Evolutionary conservation across 768 basidiomycete species (phyloP).

Genomic region (Sporobolomyces pararoseus): DNA sequence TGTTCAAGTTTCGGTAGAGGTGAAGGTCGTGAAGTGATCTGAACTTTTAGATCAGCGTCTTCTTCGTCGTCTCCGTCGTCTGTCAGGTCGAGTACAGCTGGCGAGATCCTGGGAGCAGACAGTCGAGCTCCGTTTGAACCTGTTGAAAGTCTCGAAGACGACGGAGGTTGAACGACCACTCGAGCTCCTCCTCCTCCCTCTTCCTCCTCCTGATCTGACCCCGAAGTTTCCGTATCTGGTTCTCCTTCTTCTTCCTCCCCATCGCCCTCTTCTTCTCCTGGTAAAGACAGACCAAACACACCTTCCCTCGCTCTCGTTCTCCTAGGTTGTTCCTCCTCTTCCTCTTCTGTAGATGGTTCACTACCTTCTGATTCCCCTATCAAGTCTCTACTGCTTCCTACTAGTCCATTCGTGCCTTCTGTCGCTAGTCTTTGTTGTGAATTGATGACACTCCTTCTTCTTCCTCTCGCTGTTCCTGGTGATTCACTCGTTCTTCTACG

Average conservation of each 20-base stretch:
- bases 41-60: background rate
- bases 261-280: background rate
- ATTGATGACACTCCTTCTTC: background rate
- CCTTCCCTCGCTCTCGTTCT: background rate
- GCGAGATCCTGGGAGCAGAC: background rate
- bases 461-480: background rate
- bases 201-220: background rate
- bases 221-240: background rate
- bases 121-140: background rate
- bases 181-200: background rate
- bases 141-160: background rate
- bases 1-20: background rate
- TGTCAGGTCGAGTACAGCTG: conserved; percentile 26
- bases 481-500: background rate
- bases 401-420: background rate
- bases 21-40: too few relatives aligned
- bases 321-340: background rate
- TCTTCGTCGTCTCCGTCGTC: conserved; percentile 27
- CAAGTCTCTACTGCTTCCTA: conserved; percentile 12
- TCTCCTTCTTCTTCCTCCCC: background rate
- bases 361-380: background rate
- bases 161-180: background rate
- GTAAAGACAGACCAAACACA: background rate
- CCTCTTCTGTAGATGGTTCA: conserved; percentile 13
- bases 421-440: too few relatives aligned